Evolutionary conservation across 1,139 yeast genomes (phyloP), one percentile per base, ranked within the genome.

Genomic region (Scheffersomyces segobiensis): DNA sequence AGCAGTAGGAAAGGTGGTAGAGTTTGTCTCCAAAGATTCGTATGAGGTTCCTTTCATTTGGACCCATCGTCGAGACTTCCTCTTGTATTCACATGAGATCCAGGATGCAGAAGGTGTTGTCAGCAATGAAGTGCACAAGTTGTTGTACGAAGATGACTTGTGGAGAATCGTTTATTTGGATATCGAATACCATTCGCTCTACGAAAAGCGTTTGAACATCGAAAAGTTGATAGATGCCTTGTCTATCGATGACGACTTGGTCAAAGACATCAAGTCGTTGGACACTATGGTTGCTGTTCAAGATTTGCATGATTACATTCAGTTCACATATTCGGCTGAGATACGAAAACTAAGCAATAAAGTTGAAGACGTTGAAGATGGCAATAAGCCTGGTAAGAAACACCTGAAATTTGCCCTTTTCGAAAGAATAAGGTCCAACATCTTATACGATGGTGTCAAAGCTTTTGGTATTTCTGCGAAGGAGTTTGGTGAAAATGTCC

Each of bases 1-100:
- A 52, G 88, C 97, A 0, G 91, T 93, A 18, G 85, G 86, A 32
- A 86, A 89, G 63, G 93, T 90, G 1, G 86, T 95, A 50, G 93
- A 86, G 63, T 93, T 93, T 67, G 78, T 95, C 48, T 82, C 93
- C 14, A 87, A 86, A 64, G 97, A 93, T 56, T 82, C 88, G 57
- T 82, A 89, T 62, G 99, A 95, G 71, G 97, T 95, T 3, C 98
- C 99, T n/a, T 91, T 93, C 69, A 93, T 95, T 60, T 93, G 97
- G 91, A 89, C 93, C 48, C 97, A 93, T 69, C 90, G 98, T 71
- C 89, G 96, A 72, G 98, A 95, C 73, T 93, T 90, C 70, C 80
- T 92, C 49, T 78, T 89, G 56, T 79, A 80, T 64, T 83, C 91
- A 14, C 88, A 85, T 65, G 88, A 85, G 57, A 80, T 79, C 8